These are phyloP conservation scores for Tetrahymena thermophila DNA, from an alignment of 73 alveolate species.

Conservation along the genomic window DNA sequence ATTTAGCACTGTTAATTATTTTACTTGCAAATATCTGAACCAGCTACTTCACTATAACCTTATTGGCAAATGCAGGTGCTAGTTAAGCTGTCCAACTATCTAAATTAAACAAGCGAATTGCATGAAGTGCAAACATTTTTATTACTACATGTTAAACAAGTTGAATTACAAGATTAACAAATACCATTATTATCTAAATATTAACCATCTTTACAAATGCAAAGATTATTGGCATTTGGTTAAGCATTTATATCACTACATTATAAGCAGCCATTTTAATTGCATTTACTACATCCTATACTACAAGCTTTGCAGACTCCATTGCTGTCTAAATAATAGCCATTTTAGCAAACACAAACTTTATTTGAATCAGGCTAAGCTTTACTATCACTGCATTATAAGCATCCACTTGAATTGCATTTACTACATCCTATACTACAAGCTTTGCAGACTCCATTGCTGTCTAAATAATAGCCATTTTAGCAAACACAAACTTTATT, in stretches of 20 bases:
- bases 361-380: not conserved
- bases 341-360: not conserved
- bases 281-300: too few species aligned
- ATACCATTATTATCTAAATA: not conserved
- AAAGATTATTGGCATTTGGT: not conserved
- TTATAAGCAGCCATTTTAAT: too few species aligned
- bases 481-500: not conserved
- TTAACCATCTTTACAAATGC: not conserved
- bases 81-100: not conserved
- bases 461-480: not conserved
- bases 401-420: not conserved
- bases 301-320: not conserved
- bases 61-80: not conserved
- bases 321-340: not conserved
- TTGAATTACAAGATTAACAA: not conserved
- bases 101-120: not conserved
- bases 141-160: not conserved
- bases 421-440: not conserved
- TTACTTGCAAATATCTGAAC: not conserved
- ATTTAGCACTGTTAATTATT: not conserved
- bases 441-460: not conserved
- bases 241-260: not conserved
- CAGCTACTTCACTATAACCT: not conserved
- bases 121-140: not conserved
- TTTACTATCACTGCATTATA: not conserved